These are phyloP conservation scores for Nissolia schottii DNA, from an alignment of 306 rosid genomes.

Conservation along the genomic window DNA sequence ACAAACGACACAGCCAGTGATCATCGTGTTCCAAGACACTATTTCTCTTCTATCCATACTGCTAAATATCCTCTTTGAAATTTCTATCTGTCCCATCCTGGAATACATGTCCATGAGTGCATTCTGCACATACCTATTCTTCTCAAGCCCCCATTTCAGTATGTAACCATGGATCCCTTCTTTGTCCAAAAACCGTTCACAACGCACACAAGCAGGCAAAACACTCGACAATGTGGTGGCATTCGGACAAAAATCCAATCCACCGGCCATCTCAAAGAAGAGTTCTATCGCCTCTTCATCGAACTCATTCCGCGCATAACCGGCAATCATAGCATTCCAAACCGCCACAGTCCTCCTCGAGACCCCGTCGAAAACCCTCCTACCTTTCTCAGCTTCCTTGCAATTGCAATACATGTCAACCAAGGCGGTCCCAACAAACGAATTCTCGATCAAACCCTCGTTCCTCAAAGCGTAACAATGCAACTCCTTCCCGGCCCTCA, in stretches of 20 bases:
- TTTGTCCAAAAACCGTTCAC: conserved; percentile 35
- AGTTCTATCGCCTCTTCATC: conserved; percentile 55
- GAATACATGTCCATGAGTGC: conserved; percentile 87
- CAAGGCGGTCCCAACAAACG: conserved; percentile 72
- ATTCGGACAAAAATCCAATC: conserved; percentile 43
- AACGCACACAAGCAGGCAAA: conserved; percentile 64
- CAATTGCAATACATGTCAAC: conserved; percentile 91
- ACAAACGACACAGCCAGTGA: conserved; percentile 67
- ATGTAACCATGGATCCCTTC: conserved; percentile 69
- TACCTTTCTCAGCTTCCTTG: conserved; percentile 47
- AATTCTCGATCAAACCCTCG: conserved; percentile 46
- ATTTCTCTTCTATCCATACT: conserved; percentile 50
- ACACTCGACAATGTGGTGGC: conserved; percentile 68
- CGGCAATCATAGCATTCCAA: conserved; percentile 83
- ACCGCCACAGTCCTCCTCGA: conserved; percentile 42
- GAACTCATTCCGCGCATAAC: conserved; percentile 60
- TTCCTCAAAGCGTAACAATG: conserved; percentile 62
- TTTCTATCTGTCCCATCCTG: conserved; percentile 52
- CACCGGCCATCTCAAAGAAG: conserved; percentile 57
- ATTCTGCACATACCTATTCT: conserved; percentile 69
- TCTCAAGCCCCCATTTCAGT: conserved; percentile 52
- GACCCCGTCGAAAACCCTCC: conserved; percentile 48
- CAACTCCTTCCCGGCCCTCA: conserved; percentile 56
- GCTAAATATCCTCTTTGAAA: conserved; percentile 52
- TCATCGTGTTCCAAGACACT: conserved; percentile 86